phyloP scores from a whole-genome alignment of 352 stramenopile species.

The Blastocystis hominis region DNA sequence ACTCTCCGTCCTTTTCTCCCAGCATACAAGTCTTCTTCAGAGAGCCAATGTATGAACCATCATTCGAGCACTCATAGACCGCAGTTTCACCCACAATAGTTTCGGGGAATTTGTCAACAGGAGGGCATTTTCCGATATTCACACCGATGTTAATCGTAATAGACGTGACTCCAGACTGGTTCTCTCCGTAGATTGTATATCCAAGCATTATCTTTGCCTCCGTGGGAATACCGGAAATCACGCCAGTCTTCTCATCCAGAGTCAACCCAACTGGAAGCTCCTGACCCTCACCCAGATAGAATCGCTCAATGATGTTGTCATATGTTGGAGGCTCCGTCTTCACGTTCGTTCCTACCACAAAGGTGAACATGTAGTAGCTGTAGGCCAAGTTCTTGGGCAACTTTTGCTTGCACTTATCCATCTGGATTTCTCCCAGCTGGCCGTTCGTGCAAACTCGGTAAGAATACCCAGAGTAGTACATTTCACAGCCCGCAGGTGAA shows the following conservation, averaged over 20 bases:
- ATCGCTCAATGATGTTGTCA: neutral
- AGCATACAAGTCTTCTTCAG: neutral
- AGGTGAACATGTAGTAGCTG: neutral
- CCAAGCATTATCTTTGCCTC: neutral
- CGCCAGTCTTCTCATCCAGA: neutral
- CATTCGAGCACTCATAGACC: neutral
- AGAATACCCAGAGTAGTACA: neutral
- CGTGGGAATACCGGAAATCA: neutral
- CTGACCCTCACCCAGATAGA: neutral
- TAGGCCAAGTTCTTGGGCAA: neutral
- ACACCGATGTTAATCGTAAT: neutral
- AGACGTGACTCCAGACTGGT: neutral
- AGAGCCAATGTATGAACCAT: neutral
- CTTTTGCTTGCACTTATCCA: neutral
- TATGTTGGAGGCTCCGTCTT: neutral
- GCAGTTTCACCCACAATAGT: neutral
- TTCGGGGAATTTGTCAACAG: neutral
- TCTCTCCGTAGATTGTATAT: neutral
- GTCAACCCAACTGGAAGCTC: neutral
- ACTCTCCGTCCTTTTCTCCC: neutral
- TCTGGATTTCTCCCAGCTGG: constrained; percentile 2
- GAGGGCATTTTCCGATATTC: neutral
- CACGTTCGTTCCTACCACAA: neutral
- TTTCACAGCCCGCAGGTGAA: neutral
- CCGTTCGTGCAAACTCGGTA: neutral